phyloP scores from a whole-genome alignment of 306 rosid genomes.

The Rosa multiflora region DNA sequence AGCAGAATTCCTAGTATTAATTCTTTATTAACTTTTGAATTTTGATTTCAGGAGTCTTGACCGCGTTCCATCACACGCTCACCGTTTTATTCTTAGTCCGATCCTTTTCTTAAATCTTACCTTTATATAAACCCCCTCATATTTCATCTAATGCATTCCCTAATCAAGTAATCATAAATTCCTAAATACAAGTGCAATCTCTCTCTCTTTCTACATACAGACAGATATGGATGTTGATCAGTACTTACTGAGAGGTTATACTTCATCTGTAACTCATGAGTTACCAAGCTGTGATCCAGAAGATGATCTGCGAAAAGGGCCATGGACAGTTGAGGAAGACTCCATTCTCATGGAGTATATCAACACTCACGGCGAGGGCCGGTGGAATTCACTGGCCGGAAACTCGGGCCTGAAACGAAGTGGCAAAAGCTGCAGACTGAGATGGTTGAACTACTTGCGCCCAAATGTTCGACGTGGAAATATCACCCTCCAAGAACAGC shows the following conservation, averaged over 20 bases:
- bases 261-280: background rate
- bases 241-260: background rate
- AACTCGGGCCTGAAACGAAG: conserved; percentile 45
- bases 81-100: conserved; percentile 7
- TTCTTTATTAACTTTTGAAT: background rate
- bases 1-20: background rate
- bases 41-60: background rate
- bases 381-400: conserved; percentile 45
- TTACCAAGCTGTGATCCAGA: background rate
- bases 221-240: background rate
- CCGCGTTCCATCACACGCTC: conserved; percentile 3
- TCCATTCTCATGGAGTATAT: conserved; percentile 28
- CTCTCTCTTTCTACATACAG: background rate
- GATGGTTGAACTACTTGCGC: conserved; percentile 52
- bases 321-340: conserved; percentile 51
- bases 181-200: background rate
- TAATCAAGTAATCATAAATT: background rate
- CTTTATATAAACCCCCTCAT: background rate
- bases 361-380: conserved; percentile 45
- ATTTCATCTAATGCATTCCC: background rate
- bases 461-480: conserved; percentile 44
- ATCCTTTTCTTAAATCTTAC: background rate
- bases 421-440: conserved; percentile 49
- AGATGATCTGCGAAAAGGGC: conserved; percentile 37
- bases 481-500: conserved; percentile 49